Base-by-base conservation (phyloP, 192 early-diverging fungal genomes). In the Paraglomus brasilianum region DNA sequence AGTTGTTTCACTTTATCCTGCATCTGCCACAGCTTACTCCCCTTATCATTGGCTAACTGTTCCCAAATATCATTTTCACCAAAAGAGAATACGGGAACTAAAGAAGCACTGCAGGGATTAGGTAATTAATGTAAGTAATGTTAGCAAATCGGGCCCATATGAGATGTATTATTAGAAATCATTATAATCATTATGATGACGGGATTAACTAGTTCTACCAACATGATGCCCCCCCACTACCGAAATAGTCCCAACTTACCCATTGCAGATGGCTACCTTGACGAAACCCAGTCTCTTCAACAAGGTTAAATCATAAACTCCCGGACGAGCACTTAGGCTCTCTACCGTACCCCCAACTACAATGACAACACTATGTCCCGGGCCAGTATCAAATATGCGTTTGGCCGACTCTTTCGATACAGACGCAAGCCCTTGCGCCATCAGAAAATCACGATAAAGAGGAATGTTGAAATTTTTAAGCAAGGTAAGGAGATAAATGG, bases 271-370 rank as follows among this genome's bases (percentile, higher is more conserved):
- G 4, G 96, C 96, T 41, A 95, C 75, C 42, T 90, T 89, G 72
- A 96, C 83, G 76, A 98, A 98, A 2, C 96, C 96, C 0, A 89
- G 73, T 15, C 94, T 85, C 62, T 88, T 91, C 65, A 86, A 82
- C 45, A 95, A 71, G 1, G 90, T 85, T 42, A 95, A 74, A 56
- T 93, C 88, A 42, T 81, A 68, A 2, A 78, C 74, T 11, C 82
- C 80, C 8, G 86, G 83, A n/a, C 81, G 78, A 0, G 89, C 87
- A 30, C 82, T 66, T 57, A 91, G 80, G n/a, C 89, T 83, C 65
- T 98, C 95, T 14, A 87, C 79, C 6, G 94, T 94, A 8, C 95
- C 95, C 2, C 95, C 95, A 5, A 95, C 86, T 5, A 95, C 95
- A 59, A 98, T 87, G 60, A 91, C 88, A 78, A 84, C 84, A 49